Conservation (phyloP, 129 eudicot species). For the Artemisia argyi region DNA sequence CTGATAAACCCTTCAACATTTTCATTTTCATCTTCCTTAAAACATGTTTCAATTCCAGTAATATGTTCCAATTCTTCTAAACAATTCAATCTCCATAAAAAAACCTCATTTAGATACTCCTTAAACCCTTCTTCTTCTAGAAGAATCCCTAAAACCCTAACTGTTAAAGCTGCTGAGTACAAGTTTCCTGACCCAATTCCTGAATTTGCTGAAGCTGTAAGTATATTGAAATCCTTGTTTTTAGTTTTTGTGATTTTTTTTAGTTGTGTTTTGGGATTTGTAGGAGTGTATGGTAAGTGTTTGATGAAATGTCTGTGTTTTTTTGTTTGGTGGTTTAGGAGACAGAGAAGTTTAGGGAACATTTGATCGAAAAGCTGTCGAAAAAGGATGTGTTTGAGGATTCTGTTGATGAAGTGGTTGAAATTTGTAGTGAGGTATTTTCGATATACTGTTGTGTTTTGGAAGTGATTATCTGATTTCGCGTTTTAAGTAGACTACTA, state of each 20-base stretch:
- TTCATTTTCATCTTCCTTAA: conserved; percentile 31
- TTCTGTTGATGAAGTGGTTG: conserved; percentile 63
- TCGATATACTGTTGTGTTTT: too few relatives aligned
- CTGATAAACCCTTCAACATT: conserved; percentile 21
- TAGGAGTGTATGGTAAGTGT: conserved; percentile 13
- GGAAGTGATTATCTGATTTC: too few relatives aligned
- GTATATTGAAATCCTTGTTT: conserved; percentile 1
- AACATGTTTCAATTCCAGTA: conserved; percentile 35
- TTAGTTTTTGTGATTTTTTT: neutral
- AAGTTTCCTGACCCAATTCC: conserved; percentile 98
- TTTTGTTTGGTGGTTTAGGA: conserved; percentile 43
- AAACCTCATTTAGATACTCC: neutral
- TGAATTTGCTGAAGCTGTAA: conserved; percentile 83
- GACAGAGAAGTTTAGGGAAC: conserved; percentile 60
- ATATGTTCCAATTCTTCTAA: neutral
- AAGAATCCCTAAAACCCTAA: conserved; percentile 46
- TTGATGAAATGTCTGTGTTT: conserved; percentile 22
- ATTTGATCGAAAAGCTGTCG: conserved; percentile 52
- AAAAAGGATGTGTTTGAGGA: conserved; percentile 75
- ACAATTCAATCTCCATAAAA: conserved; percentile 21
- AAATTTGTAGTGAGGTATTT: conserved; percentile 66
- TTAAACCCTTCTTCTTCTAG: conserved; percentile 35
- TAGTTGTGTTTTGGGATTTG: neutral
- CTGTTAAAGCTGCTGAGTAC: conserved; percentile 83
- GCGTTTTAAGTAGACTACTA: too few relatives aligned